A percentile compares a stretch with the other conserved stretches of the same genome.
These are phyloP conservation scores for Acmispon strigosus DNA, from an alignment of 306 rosid genomes.

Conservation along the genomic window DNA sequence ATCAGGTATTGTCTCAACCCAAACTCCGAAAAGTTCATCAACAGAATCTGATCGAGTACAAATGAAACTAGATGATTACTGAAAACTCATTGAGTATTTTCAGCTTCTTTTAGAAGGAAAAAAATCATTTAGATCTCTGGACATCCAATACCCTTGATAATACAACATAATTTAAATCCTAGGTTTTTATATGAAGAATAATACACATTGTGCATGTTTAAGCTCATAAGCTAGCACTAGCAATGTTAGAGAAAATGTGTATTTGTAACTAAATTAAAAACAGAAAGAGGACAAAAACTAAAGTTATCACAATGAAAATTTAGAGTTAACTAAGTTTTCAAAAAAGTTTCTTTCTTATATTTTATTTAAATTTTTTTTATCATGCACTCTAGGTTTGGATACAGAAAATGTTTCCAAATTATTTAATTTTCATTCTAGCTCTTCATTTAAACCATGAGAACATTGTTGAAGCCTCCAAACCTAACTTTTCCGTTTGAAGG, in stretches of 20 bases:
- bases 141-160: neutral
- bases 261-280: neutral
- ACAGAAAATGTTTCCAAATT: neutral
- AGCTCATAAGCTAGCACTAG: neutral
- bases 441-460: neutral
- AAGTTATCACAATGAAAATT: neutral
- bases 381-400: neutral
- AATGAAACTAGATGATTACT: neutral
- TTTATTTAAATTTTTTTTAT: neutral
- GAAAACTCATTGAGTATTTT: neutral
- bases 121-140: neutral
- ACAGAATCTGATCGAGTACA: neutral
- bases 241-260: neutral
- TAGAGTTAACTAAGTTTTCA: neutral
- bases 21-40: neutral
- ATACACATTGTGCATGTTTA: neutral
- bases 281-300: neutral
- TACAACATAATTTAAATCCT: neutral
- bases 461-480: neutral
- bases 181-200: neutral
- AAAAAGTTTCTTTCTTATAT: neutral
- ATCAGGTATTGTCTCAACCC: neutral
- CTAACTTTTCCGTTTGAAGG: no score
- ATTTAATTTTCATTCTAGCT: neutral
- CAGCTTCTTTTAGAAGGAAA: neutral